A percentile compares a stretch with the other conserved stretches of the same genome.
Conservation (phyloP, 768 basidiomycete species). For the Naganishia friedmannii region DNA sequence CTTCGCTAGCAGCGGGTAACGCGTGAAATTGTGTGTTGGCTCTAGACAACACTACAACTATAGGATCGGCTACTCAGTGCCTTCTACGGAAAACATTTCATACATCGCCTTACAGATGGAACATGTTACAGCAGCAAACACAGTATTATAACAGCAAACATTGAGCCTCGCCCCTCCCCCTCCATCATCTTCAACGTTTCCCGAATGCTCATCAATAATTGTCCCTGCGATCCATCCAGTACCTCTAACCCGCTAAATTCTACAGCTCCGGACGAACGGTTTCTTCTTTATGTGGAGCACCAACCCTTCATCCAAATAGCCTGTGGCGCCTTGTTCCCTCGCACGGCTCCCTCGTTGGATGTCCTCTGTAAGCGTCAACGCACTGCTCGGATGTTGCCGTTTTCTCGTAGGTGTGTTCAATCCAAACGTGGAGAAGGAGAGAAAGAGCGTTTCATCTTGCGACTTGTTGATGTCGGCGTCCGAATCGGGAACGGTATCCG, state of each 20-base stretch:
- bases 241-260: background rate
- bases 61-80: too few relatives aligned
- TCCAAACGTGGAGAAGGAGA: background rate
- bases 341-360: background rate
- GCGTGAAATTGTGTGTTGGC: too few relatives aligned
- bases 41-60: too few relatives aligned
- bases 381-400: background rate
- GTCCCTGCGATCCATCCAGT: background rate
- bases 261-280: conserved; percentile 8
- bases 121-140: too few relatives aligned
- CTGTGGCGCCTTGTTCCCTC: background rate
- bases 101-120: too few relatives aligned
- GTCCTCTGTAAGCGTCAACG: background rate
- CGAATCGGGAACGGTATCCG: background rate
- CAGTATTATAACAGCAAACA: too few relatives aligned
- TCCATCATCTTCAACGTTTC: too few relatives aligned
- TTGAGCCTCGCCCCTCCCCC: too few relatives aligned
- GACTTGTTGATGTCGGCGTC: too few relatives aligned
- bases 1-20: too few relatives aligned
- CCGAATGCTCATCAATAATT: too few relatives aligned
- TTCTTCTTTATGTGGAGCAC: background rate
- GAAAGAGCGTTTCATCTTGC: background rate
- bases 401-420: background rate
- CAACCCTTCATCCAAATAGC: background rate
- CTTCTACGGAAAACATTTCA: too few relatives aligned